Evolutionary conservation across 129 eudicot species (phyloP).

Genomic region (Smallanthus sonchifolius): DNA sequence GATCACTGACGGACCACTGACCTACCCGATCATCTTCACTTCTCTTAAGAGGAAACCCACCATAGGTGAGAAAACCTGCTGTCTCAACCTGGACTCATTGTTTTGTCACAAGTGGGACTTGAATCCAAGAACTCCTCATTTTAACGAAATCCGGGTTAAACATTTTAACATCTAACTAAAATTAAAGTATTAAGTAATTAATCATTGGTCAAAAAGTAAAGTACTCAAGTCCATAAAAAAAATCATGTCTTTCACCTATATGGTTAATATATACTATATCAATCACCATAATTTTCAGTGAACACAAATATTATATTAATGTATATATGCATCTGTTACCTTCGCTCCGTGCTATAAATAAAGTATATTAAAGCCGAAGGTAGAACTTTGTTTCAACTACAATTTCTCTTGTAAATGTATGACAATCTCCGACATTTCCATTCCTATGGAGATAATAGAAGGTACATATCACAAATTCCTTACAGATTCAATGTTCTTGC

Average conservation of each 20-base stretch:
- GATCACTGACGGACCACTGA: too few relatives aligned
- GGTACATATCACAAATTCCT: not conserved
- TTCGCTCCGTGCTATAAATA: not conserved
- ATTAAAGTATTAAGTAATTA: too few relatives aligned
- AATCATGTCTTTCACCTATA: not conserved
- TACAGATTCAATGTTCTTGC: not conserved
- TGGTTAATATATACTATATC: not conserved
- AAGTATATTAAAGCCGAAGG: not conserved
- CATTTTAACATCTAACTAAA: not conserved
- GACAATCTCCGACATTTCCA: not conserved
- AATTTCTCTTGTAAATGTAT: not conserved
- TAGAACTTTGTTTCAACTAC: not conserved
- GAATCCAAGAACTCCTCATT: too few relatives aligned
- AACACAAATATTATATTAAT: not conserved
- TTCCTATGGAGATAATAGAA: not conserved
- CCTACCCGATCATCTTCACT: too few relatives aligned
- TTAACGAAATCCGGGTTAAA: too few relatives aligned
- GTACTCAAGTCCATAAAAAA: not conserved
- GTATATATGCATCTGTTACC: not conserved
- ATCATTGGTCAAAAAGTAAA: slow-evolving; percentile 12
- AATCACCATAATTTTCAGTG: not conserved
- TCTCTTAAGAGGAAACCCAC: too few relatives aligned
- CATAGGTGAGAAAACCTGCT: too few relatives aligned
- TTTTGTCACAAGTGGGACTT: too few relatives aligned
- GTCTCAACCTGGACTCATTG: too few relatives aligned